phyloP scores from a whole-genome alignment of 495 filamentous ascomycete species.

The Neurospora sp. region DNA sequence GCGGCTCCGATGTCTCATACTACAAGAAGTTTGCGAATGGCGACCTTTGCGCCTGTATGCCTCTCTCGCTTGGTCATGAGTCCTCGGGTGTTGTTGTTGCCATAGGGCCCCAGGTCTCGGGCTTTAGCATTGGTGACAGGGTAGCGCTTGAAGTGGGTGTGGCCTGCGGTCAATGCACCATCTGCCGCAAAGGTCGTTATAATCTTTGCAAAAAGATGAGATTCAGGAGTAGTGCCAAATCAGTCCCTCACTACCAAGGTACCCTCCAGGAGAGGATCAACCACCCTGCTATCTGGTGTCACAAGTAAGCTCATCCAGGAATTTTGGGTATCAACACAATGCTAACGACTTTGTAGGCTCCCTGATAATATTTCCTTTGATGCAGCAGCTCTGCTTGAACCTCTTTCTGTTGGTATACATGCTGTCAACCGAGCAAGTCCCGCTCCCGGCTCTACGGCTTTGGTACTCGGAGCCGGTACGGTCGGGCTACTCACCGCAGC shows the following conservation, averaged over 20 bases:
- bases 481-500: slow-evolving; percentile 72
- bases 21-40: slow-evolving; percentile 79
- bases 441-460: slow-evolving; percentile 45
- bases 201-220: slow-evolving; percentile 78
- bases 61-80: slow-evolving; percentile 71
- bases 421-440: slow-evolving; percentile 54
- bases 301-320: slow-evolving; percentile 39
- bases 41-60: slow-evolving; percentile 62
- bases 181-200: slow-evolving; percentile 69
- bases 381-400: slow-evolving; percentile 74
- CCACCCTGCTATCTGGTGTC: slow-evolving; percentile 70
- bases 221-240: slow-evolving; percentile 77
- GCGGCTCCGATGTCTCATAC: slow-evolving; percentile 78
- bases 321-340: neutral
- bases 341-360: slow-evolving; percentile 35
- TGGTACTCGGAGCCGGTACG: slow-evolving; percentile 80
- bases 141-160: slow-evolving; percentile 81
- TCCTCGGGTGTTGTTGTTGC: slow-evolving; percentile 60
- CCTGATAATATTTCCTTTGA: slow-evolving; percentile 62
- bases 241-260: slow-evolving; percentile 75
- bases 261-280: slow-evolving; percentile 87
- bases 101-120: slow-evolving; percentile 44
- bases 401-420: slow-evolving; percentile 77
- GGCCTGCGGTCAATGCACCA: slow-evolving; percentile 64
- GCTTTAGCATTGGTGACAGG: slow-evolving; percentile 58